These are phyloP conservation scores for Pyrenophora graminea DNA, from an alignment of 2,329 filamentous ascomycete genomes.

Conservation along the genomic window DNA sequence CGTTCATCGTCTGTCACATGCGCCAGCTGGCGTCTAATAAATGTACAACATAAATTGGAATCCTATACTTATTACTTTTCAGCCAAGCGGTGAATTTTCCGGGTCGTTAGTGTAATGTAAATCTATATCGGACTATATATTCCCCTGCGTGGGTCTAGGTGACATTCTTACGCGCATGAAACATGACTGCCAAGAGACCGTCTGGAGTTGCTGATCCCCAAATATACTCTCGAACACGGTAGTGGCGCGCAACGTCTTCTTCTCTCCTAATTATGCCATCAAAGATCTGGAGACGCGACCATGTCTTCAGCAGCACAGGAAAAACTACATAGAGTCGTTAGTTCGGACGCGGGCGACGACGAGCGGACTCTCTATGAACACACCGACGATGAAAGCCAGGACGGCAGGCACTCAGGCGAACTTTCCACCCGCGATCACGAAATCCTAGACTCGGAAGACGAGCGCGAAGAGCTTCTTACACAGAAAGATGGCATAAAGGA, in stretches of 20 bases:
- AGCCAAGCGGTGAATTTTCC: neutral
- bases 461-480: slow-evolving; percentile 50
- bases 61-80: neutral
- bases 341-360: slow-evolving; percentile 34
- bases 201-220: slow-evolving; percentile 15
- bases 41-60: neutral
- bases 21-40: neutral
- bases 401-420: slow-evolving; percentile 43
- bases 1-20: neutral
- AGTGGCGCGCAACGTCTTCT: slow-evolving; percentile 10
- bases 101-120: no score
- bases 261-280: slow-evolving; percentile 19
- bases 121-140: neutral
- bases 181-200: slow-evolving; percentile 13
- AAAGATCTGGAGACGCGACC: slow-evolving; percentile 3
- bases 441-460: slow-evolving; percentile 53
- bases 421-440: slow-evolving; percentile 44
- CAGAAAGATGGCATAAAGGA: slow-evolving; percentile 30
- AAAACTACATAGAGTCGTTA: slow-evolving; percentile 15
- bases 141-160: neutral
- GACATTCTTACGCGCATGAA: slow-evolving; percentile 6
- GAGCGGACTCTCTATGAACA: slow-evolving; percentile 40
- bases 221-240: slow-evolving; percentile 4
- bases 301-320: slow-evolving; percentile 31
- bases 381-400: slow-evolving; percentile 38